Evolutionary conservation across 2,329 filamentous ascomycete genomes (phyloP), one percentile per base, ranked within the genome.

Genomic region (Fonsecaea monophora): DNA sequence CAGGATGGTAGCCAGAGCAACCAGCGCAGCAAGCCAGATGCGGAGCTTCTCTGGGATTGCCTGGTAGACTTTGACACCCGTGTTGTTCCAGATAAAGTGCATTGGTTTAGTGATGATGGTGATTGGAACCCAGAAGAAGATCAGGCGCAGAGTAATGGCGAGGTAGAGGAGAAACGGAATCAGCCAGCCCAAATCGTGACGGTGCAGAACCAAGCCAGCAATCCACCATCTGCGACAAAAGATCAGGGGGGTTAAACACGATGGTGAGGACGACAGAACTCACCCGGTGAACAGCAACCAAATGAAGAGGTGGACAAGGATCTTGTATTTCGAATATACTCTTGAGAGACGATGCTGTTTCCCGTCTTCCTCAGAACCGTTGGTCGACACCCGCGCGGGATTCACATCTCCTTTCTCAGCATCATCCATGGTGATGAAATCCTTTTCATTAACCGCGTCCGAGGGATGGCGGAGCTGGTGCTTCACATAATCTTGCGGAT

Each of bases 151-250:
- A 10, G 86, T 87, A 73, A 96, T 88, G 71, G 82, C 84, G 54
- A 96, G 86, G 83, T 90, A 96, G 55, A 97, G 76, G 59, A 96
- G 83, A 79, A 96, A 95, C 0, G 93, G 92, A 58, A 94, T 86
- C 64, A 96, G 79, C 92, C 92, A 96, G 74, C 92, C 92, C 78
- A 85, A 84, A 74, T 92, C 87, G 74, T 92, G 87, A 66, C 87
- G 87, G 77, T 94, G 92, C 61, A 92, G 82, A 66, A 93, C 82
- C 56, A 94, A 81, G 62, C 89, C 87, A 6, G 90, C 88, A 70
- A 94, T 89, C 90, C 90, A 94, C 91, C 91, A 93, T 60, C 68
- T 70, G 53, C n/a, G 53, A 6, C 32, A 1, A 37, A 37, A 25
- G 59, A 65, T 53, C 38, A 53, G 34, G 48, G 50, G 30, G 32